Evolutionary conservation across 192 early-diverging fungal genomes (phyloP), one percentile per base, ranked within the genome.

Genomic region (Mortierella alpina): DNA sequence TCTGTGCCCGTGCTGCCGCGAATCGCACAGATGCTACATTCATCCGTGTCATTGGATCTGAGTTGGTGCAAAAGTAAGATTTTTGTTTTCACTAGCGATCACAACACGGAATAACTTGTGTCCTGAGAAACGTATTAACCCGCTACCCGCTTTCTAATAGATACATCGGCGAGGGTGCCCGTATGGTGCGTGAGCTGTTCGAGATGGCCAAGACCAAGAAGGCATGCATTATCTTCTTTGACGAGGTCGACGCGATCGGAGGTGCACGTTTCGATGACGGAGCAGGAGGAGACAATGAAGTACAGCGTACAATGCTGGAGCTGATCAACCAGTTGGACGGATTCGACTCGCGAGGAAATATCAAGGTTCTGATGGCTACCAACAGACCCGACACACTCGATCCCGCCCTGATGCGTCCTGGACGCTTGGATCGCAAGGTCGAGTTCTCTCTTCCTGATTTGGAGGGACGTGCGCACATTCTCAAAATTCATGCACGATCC

Each of bases 121-220:
- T 46, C 46, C 18, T 14, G 0, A 7, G 6, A 12, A 61, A 61
- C 42, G 2, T 49, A 13, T 48, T 62, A 17, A 9, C n/a, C 23
- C 13, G n/a, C 65, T 58, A 50, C 17, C 59, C 59, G 40, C 54
- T 31, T 39, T 52, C 20, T 9, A 45, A 20, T 59, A 87, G 88
- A 66, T 99, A 99, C 75, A 96, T 98, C n/a, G 97, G 97, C 60
- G 97, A 98, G 80, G 98, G 98, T 49, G 98, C 97, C 12, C 91
- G 98, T 71, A 99, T 99, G 98, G 94, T 99, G 59, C 93, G 98
- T 67, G 98, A 99, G 74, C 88, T 99, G 68, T 99, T 99, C 83
- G 96, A 99, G 85, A 99, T 99, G 98, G 98, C 98, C 55, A 92
- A 97, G 67, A 95, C 97, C 54, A 99, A 99, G 87, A 99, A 99